Conservation (phyloP, 768 basidiomycete species). For the Hysterangium stoloniferum region DNA sequence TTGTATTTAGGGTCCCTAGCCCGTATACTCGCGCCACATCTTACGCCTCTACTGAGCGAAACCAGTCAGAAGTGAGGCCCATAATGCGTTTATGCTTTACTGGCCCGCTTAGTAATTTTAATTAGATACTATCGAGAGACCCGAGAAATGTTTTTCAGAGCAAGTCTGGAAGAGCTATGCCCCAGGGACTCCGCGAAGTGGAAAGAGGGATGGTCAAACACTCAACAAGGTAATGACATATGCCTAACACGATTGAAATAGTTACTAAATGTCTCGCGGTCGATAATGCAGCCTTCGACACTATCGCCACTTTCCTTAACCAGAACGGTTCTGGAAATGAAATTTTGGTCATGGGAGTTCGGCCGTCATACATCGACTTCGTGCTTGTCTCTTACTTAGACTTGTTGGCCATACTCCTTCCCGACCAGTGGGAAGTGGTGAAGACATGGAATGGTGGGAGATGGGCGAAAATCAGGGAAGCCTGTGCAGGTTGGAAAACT, state of each 20-base stretch:
- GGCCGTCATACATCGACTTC: conserved; percentile 34
- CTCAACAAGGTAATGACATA: not conserved
- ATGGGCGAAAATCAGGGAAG: not conserved
- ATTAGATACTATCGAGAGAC: not conserved
- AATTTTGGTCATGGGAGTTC: conserved; percentile 31
- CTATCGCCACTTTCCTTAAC: conserved; percentile 22
- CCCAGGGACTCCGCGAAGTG: conserved; percentile 1
- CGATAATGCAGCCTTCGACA: not conserved
- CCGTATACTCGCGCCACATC: not conserved
- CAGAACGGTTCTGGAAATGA: conserved; percentile 18
- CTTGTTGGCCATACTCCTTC: not conserved
- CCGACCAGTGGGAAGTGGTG: not conserved
- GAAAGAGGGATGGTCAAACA: not conserved
- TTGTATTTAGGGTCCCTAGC: conserved; percentile 16
- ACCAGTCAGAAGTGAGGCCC: not conserved
- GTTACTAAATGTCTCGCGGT: not conserved
- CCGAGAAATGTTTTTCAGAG: not conserved
- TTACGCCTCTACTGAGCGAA: not conserved
- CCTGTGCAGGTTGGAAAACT: not conserved
- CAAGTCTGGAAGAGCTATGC: not conserved
- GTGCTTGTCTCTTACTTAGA: conserved; percentile 9
- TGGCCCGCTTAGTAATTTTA: not conserved
- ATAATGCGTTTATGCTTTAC: not conserved
- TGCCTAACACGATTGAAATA: not conserved
- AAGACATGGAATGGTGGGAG: conserved; percentile 3